Conservation (phyloP, 2,329 filamentous ascomycete species). For the Pezicula neosporulosa region DNA sequence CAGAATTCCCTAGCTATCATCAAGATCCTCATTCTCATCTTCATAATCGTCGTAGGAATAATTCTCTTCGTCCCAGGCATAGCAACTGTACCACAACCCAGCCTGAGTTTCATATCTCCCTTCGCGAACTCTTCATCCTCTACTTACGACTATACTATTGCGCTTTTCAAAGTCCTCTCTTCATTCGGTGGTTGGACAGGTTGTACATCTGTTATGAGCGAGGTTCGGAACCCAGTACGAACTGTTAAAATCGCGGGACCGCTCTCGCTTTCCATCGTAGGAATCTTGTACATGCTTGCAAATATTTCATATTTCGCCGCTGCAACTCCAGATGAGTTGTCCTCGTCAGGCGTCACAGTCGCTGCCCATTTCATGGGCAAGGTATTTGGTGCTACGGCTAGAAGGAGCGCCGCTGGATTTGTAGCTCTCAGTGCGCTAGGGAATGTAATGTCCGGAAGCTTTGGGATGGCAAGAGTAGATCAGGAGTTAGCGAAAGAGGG, state of each 20-base stretch:
- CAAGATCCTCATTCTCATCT: neutral
- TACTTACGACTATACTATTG: neutral
- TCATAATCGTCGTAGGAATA: neutral
- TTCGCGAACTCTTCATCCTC: neutral
- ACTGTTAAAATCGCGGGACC: neutral
- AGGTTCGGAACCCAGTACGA: neutral
- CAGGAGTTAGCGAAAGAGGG: neutral
- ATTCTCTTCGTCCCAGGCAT: neutral
- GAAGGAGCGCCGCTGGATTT: neutral
- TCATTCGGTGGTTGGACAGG: neutral
- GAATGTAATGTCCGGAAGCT: neutral
- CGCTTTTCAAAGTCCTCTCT: neutral
- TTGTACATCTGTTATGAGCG: neutral
- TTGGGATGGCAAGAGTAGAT: neutral
- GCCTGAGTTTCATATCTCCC: neutral
- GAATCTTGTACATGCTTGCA: neutral
- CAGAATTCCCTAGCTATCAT: neutral
- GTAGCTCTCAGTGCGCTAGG: neutral
- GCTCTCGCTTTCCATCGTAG: neutral
- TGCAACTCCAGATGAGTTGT: neutral
- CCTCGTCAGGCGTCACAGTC: neutral
- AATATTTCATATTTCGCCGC: neutral
- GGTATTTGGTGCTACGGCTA: neutral
- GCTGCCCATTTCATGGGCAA: neutral
- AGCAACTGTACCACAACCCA: neutral